Evolutionary conservation across 2,329 filamentous ascomycete species (phyloP).

Genomic region (Fusarium cyanostomum): DNA sequence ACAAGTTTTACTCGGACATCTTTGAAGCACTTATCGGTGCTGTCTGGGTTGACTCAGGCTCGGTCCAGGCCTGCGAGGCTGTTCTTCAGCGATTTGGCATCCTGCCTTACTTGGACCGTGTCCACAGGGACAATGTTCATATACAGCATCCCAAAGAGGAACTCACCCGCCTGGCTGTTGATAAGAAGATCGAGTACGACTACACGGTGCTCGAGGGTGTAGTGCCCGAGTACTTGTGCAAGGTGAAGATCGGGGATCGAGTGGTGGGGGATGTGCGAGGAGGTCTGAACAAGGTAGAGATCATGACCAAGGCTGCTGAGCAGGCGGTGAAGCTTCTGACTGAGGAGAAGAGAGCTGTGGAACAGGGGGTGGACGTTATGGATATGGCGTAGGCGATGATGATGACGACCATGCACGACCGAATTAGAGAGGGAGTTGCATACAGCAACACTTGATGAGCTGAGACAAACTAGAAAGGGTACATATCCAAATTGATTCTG

Average conservation of each 20-base stretch:
- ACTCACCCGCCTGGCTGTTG: conserved; percentile 67
- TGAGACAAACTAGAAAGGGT: background rate
- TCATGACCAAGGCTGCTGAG: conserved; percentile 65
- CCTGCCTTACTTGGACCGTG: conserved; percentile 66
- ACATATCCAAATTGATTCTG: background rate
- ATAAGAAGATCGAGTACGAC: conserved; percentile 64
- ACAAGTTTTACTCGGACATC: conserved; percentile 86
- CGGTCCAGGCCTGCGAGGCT: conserved; percentile 64
- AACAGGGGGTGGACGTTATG: background rate
- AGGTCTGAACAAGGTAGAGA: conserved; percentile 61
- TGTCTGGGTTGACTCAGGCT: conserved; percentile 82
- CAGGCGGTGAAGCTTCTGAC: conserved; percentile 54
- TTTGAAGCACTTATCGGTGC: conserved; percentile 84
- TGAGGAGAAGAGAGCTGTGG: conserved; percentile 19
- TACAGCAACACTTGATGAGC: background rate
- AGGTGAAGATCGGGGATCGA: conserved; percentile 58
- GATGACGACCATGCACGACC: background rate
- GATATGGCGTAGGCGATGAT: background rate
- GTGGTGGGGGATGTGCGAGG: conserved; percentile 56
- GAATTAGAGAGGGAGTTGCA: background rate
- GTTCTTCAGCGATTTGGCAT: conserved; percentile 74
- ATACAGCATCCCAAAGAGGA: conserved; percentile 73
- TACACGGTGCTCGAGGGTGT: conserved; percentile 41
- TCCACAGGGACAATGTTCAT: conserved; percentile 69
- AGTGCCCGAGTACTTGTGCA: conserved; percentile 53